phyloP scores from a whole-genome alignment of 768 basidiomycete genomes.

The Nidularia sp. region DNA sequence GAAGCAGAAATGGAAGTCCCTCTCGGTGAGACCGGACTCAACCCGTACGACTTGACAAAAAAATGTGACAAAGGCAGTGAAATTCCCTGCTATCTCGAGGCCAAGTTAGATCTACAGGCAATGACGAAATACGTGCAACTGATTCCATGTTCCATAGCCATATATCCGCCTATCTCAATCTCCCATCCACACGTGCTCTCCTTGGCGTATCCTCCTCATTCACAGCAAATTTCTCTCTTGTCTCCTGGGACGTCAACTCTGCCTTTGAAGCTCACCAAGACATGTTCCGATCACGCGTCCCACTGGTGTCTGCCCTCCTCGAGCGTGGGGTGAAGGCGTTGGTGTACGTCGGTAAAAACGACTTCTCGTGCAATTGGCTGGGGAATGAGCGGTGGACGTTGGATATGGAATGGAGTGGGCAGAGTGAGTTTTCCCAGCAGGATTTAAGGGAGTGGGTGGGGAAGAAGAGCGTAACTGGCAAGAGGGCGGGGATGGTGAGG shows the following conservation, averaged over 20 bases:
- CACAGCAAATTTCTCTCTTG: constrained; percentile 27
- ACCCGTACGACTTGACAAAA: constrained; percentile 68
- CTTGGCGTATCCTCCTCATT: constrained; percentile 60
- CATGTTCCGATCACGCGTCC: constrained; percentile 35
- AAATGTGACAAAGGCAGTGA: constrained; percentile 43
- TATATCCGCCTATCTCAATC: constrained; percentile 61
- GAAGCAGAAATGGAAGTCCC: constrained; percentile 35
- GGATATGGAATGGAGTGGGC: constrained; percentile 56
- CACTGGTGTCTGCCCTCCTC: constrained; percentile 63
- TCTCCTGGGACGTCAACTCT: constrained; percentile 29
- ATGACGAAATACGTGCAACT: neutral
- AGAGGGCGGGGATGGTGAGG: constrained; percentile 53
- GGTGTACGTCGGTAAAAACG: constrained; percentile 53
- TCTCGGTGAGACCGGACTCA: constrained; percentile 25
- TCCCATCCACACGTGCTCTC: constrained; percentile 42
- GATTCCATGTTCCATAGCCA: constrained; percentile 25
- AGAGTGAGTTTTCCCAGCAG: constrained; percentile 37
- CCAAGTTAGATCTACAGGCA: constrained; percentile 15
- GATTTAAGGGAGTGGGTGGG: constrained; percentile 45
- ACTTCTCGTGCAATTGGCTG: constrained; percentile 60
- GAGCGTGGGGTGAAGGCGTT: constrained; percentile 69
- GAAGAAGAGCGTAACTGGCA: constrained; percentile 33
- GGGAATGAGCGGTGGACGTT: constrained; percentile 63
- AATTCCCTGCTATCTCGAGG: constrained; percentile 60
- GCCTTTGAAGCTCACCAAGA: constrained; percentile 49